Evolutionary conservation across 768 basidiomycete species (phyloP).

Genomic region (Rhizopogon vulgaris): DNA sequence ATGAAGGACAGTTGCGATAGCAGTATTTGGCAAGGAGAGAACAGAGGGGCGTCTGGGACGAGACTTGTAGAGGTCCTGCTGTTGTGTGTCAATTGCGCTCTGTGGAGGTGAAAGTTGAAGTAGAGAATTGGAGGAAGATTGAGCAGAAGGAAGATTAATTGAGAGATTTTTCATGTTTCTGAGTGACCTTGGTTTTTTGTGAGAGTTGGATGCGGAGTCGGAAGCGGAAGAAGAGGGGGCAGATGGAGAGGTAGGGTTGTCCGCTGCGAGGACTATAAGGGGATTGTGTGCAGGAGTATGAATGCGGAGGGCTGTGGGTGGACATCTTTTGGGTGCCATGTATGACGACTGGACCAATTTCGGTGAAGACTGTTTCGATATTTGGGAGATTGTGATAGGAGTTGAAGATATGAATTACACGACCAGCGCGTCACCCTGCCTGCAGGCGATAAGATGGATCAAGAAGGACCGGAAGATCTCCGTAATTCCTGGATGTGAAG

Average conservation of each 20-base stretch:
- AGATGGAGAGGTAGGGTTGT: conserved; percentile 41
- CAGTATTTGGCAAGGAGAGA: conserved; percentile 57
- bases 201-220: conserved; percentile 43
- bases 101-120: conserved; percentile 25
- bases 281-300: conserved; percentile 43
- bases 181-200: conserved; percentile 37
- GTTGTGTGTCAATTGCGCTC: conserved; percentile 27
- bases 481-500: background rate
- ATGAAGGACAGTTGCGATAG: conserved; percentile 46
- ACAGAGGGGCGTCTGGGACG: conserved; percentile 62
- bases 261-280: conserved; percentile 44
- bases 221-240: conserved; percentile 46
- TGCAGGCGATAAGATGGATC: conserved; percentile 8
- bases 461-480: conserved; percentile 6
- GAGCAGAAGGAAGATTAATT: conserved; percentile 56
- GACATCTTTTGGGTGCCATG: conserved; percentile 44
- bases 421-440: conserved; percentile 26
- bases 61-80: conserved; percentile 22
- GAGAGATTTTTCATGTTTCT: conserved; percentile 78
- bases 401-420: conserved; percentile 26
- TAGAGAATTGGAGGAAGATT: conserved; percentile 51
- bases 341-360: conserved; percentile 22
- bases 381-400: conserved; percentile 20
- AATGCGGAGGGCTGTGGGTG: conserved; percentile 54
- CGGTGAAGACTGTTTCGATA: conserved; percentile 17